Conservation (phyloP, 805 yeast genomes). For the Komagataella ulmi region DNA sequence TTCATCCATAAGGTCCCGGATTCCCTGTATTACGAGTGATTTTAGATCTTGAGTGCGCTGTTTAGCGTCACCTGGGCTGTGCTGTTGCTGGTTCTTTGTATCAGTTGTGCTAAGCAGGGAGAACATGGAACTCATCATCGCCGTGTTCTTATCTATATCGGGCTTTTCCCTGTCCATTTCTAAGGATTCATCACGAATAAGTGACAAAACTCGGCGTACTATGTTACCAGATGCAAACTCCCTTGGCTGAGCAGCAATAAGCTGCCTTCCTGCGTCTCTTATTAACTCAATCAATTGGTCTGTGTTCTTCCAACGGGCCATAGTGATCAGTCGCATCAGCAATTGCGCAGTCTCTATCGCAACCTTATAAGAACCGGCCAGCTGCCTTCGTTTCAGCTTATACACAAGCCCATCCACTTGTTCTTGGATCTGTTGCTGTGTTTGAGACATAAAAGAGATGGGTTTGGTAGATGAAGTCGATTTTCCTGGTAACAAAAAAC, state of each 20-base stretch:
- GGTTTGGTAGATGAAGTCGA: background rate
- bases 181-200: slow-evolving; percentile 77
- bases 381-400: slow-evolving; percentile 72
- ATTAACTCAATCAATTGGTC: slow-evolving; percentile 61
- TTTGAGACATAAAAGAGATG: background rate
- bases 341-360: slow-evolving; percentile 84
- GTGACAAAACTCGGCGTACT: slow-evolving; percentile 75
- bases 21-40: slow-evolving; percentile 81
- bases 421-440: slow-evolving; percentile 6
- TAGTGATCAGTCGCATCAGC: slow-evolving; percentile 77
- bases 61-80: slow-evolving; percentile 10
- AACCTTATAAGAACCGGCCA: slow-evolving; percentile 65
- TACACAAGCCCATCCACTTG: slow-evolving; percentile 19
- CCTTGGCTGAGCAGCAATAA: slow-evolving; percentile 76
- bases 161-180: slow-evolving; percentile 18
- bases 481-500: background rate
- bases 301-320: slow-evolving; percentile 75
- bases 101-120: slow-evolving; percentile 50
- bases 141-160: slow-evolving; percentile 21
- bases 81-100: slow-evolving; percentile 8
- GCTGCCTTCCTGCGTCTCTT: slow-evolving; percentile 55
- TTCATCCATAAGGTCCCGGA: slow-evolving; percentile 86
- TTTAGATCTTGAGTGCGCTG: slow-evolving; percentile 52
- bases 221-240: slow-evolving; percentile 86
- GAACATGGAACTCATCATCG: slow-evolving; percentile 78